Evolutionary conservation across 2,329 filamentous ascomycete genomes (phyloP).

Genomic region (Drechslerella dactyloides): DNA sequence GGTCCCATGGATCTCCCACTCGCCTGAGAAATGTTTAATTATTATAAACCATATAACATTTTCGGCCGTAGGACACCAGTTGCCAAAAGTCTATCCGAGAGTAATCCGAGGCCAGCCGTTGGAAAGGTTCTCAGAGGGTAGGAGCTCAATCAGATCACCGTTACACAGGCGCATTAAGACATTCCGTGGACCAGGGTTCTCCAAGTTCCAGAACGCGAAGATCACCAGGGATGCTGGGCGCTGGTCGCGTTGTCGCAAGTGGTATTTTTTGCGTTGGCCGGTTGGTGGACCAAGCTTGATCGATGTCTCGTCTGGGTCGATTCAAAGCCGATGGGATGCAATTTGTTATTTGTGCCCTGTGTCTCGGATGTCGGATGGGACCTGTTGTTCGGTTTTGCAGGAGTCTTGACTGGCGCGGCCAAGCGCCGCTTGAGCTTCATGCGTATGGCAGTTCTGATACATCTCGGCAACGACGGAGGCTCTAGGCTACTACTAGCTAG

Average conservation of each 20-base stretch:
- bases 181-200: too few relatives aligned
- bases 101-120: background rate
- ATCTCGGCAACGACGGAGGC: too few relatives aligned
- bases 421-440: too few relatives aligned
- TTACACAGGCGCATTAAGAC: slow-evolving; percentile 1
- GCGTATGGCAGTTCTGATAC: too few relatives aligned
- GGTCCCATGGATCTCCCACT: too few relatives aligned
- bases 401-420: too few relatives aligned
- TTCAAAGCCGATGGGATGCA: background rate
- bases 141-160: background rate
- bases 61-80: too few relatives aligned
- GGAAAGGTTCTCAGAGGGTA: background rate
- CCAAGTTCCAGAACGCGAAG: too few relatives aligned
- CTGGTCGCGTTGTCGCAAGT: background rate
- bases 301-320: background rate
- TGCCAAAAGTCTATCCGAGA: too few relatives aligned
- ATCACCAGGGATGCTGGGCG: background rate
- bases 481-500: too few relatives aligned
- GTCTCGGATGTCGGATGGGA: slow-evolving; percentile 2
- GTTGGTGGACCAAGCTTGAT: background rate
- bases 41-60: too few relatives aligned
- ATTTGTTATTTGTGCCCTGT: background rate
- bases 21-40: too few relatives aligned
- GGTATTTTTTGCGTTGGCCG: slow-evolving; percentile 2
- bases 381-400: background rate